These are phyloP conservation scores for Komagataella populi DNA, from an alignment of 805 yeast genomes.

Conservation along the genomic window DNA sequence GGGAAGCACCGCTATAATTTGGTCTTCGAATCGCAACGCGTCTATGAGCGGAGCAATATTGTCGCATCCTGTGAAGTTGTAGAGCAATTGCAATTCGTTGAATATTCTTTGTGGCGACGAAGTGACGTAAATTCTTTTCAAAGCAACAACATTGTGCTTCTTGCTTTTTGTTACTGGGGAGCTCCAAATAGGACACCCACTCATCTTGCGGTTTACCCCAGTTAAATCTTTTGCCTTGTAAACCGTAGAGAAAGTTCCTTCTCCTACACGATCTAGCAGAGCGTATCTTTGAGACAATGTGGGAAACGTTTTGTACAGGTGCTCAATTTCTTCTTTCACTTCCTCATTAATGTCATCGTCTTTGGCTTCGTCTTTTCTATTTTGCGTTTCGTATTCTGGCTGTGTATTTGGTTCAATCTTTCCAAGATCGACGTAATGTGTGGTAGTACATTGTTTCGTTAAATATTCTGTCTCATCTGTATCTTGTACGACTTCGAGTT, in stretches of 20 bases:
- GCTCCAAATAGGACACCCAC: constrained; percentile 14
- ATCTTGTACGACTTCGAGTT: not conserved
- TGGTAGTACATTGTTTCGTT: not conserved
- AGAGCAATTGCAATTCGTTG: constrained; percentile 73
- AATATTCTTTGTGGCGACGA: constrained; percentile 86
- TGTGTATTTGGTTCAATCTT: not conserved
- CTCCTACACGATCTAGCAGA: constrained; percentile 46
- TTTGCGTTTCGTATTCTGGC: not conserved
- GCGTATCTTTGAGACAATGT: constrained; percentile 19
- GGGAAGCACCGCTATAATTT: constrained; percentile 85
- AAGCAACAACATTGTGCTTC: constrained; percentile 49
- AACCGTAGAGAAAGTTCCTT: constrained; percentile 74
- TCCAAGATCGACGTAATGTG: not conserved
- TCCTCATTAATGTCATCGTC: constrained; percentile 11
- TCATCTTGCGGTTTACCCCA: constrained; percentile 8
- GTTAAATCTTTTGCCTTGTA: constrained; percentile 38
- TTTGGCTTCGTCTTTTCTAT: not conserved
- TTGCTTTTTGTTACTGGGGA: constrained; percentile 16
- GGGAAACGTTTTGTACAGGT: constrained; percentile 15
- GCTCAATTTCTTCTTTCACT: constrained; percentile 20
- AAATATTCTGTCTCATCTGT: not conserved
- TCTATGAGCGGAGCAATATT: constrained; percentile 85
- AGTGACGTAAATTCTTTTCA: constrained; percentile 88
- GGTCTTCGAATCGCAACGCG: constrained; percentile 79
- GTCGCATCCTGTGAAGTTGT: constrained; percentile 50